These are phyloP conservation scores for Populus hybrid DNA, from an alignment of 441 rosid genomes.

Conservation along the genomic window DNA sequence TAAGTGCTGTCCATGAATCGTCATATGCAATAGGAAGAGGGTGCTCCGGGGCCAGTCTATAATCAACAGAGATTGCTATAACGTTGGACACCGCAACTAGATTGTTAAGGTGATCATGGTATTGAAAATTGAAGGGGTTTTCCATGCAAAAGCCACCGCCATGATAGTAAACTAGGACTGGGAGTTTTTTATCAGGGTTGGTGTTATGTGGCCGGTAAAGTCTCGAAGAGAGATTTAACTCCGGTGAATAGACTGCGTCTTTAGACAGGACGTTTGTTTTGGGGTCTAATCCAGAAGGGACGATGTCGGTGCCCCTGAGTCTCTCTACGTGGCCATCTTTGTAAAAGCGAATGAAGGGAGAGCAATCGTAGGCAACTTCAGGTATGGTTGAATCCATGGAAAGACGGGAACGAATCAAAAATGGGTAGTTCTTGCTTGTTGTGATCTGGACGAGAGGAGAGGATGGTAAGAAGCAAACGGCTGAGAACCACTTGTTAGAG, in stretches of 20 bases:
- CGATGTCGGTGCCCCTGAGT: slow-evolving; percentile 22
- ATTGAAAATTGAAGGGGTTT: slow-evolving; percentile 12
- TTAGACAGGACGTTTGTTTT: slow-evolving; percentile 41
- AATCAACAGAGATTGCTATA: slow-evolving; percentile 22
- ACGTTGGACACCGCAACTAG: slow-evolving; percentile 10
- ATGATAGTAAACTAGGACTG: slow-evolving; percentile 47
- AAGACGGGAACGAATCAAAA: not conserved
- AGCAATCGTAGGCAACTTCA: slow-evolving; percentile 28
- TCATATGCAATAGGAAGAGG: slow-evolving; percentile 14
- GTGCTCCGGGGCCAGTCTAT: slow-evolving; percentile 20
- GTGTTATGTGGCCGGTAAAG: slow-evolving; percentile 41
- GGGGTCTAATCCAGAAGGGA: slow-evolving; percentile 44
- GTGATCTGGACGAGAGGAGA: not conserved
- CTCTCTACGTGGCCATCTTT: slow-evolving; percentile 45
- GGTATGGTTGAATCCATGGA: slow-evolving; percentile 14
- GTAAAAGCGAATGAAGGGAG: slow-evolving; percentile 36
- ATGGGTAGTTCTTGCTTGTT: not conserved
- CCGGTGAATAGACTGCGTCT: slow-evolving; percentile 38
- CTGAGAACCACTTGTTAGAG: not conserved
- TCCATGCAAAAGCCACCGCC: slow-evolving; percentile 46
- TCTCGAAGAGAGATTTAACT: slow-evolving; percentile 33
- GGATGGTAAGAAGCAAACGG: not conserved
- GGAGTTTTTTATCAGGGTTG: slow-evolving; percentile 34
- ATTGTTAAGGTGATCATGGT: slow-evolving; percentile 5
- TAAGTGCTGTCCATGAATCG: slow-evolving; percentile 21